A percentile compares a stretch with the other conserved stretches of the same genome.
Evolutionary conservation across 805 yeast species (phyloP).

Genomic region (Lipomyces sp.): DNA sequence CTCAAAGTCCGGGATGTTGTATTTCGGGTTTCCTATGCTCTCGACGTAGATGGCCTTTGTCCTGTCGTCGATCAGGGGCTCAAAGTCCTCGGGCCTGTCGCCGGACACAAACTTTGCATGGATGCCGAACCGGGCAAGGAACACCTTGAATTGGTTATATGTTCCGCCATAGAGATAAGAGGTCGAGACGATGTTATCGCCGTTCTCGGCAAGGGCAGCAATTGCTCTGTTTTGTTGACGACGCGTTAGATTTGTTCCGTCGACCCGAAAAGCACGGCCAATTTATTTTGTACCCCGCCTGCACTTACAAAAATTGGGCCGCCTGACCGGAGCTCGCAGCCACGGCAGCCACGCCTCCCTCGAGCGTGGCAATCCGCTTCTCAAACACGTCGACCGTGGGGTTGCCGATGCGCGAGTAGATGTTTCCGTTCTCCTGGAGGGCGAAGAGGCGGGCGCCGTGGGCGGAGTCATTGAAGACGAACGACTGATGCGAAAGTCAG

Average conservation of each 20-base stretch:
- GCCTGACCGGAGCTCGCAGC: slow-evolving; percentile 96
- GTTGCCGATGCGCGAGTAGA: slow-evolving; percentile 86
- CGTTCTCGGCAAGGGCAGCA: slow-evolving; percentile 44
- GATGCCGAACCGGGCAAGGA: slow-evolving; percentile 84
- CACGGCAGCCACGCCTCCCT: slow-evolving; percentile 86
- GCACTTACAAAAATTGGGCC: slow-evolving; percentile 60
- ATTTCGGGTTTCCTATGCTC: slow-evolving; percentile 85
- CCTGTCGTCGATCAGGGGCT: slow-evolving; percentile 67
- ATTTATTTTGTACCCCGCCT: neutral
- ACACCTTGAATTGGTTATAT: slow-evolving; percentile 89
- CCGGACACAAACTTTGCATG: slow-evolving; percentile 83
- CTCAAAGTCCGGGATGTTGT: slow-evolving; percentile 84
- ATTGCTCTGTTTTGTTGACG: slow-evolving; percentile 10
- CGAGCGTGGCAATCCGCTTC: slow-evolving; percentile 87
- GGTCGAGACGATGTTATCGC: slow-evolving; percentile 87
- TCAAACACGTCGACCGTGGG: slow-evolving; percentile 93
- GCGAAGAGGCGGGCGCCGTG: slow-evolving; percentile 92
- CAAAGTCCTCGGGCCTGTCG: slow-evolving; percentile 69
- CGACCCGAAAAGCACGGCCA: too few relatives aligned
- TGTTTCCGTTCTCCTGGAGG: slow-evolving; percentile 75
- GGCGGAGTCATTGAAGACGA: slow-evolving; percentile 78
- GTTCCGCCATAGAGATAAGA: slow-evolving; percentile 93
- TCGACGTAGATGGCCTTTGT: slow-evolving; percentile 90
- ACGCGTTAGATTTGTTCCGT: neutral
- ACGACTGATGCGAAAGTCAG: slow-evolving; percentile 47